A percentile compares a stretch with the other conserved stretches of the same genome.
Conservation (phyloP, 352 stramenopile genomes). For the Globisporangium paroecandrum region DNA sequence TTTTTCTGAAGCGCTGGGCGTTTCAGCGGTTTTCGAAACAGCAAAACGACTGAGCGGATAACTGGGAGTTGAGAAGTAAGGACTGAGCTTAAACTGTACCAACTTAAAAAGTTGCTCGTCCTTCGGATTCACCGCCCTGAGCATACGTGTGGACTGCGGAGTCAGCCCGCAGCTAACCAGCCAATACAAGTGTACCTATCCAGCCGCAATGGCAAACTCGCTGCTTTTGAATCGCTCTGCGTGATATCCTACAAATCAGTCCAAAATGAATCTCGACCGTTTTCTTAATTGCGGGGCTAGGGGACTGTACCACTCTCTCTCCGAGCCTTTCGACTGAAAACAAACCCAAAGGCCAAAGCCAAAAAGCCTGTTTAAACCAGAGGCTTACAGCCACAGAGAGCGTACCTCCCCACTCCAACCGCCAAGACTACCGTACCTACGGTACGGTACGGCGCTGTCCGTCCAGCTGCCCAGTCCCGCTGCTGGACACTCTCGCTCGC, state of each 20-base stretch:
- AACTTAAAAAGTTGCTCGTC: not conserved
- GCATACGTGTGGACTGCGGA: not conserved
- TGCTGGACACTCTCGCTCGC: not conserved
- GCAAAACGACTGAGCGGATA: not conserved
- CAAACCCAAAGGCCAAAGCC: no score
- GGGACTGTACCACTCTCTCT: no score
- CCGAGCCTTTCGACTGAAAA: no score
- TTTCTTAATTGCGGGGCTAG: no score
- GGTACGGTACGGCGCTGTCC: not conserved
- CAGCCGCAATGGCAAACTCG: not conserved
- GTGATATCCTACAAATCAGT: not conserved
- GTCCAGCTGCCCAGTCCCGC: not conserved
- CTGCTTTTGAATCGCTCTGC: not conserved
- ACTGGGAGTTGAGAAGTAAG: not conserved
- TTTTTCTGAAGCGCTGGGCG: not conserved
- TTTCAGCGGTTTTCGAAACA: not conserved
- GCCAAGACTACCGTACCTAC: not conserved
- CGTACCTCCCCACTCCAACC: not conserved
- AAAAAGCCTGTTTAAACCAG: not conserved
- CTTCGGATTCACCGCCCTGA: not conserved
- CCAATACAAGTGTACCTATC: not conserved
- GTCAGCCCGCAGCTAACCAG: not conserved
- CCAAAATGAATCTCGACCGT: not conserved
- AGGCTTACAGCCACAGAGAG: not conserved
- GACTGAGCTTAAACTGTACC: not conserved